Conservation (phyloP, 345 rosid genomes). For the Populus euphratica region DNA sequence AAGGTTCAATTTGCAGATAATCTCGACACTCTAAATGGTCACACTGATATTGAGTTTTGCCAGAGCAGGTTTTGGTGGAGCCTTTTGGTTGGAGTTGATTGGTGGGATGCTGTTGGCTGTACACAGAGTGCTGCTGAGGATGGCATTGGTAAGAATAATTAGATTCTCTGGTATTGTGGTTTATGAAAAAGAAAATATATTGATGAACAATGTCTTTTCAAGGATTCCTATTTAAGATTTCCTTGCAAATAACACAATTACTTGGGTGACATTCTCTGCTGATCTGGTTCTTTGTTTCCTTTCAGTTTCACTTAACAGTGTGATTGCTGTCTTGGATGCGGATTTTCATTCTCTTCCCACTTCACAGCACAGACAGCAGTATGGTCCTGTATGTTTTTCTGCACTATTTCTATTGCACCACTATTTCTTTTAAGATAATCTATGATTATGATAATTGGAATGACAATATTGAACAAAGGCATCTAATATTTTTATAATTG, state of each 20-base stretch:
- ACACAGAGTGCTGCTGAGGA: conserved; percentile 99
- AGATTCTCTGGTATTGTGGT: neutral
- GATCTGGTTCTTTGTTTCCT: conserved; percentile 22
- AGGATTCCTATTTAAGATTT: neutral
- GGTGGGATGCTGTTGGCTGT: conserved; percentile 99
- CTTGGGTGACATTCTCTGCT: neutral
- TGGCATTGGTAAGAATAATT: conserved; percentile 63
- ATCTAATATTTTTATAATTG: neutral
- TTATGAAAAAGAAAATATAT: neutral
- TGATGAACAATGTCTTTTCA: neutral
- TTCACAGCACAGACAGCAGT: conserved; percentile 84
- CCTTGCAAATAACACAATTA: neutral
- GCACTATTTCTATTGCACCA: neutral
- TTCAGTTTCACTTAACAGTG: conserved; percentile 92
- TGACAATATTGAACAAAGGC: neutral
- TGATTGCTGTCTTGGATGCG: conserved; percentile 97
- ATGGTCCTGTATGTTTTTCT: conserved; percentile 88
- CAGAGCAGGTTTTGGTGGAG: conserved; percentile 98
- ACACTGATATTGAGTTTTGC: conserved; percentile 19
- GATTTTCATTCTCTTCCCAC: conserved; percentile 99
- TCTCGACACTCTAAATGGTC: neutral
- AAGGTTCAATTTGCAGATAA: neutral
- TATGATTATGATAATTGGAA: neutral
- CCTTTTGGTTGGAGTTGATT: conserved; percentile 99
- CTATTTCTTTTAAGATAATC: neutral